phyloP scores from a whole-genome alignment of 768 basidiomycete species.

The Phylloporus sp. region DNA sequence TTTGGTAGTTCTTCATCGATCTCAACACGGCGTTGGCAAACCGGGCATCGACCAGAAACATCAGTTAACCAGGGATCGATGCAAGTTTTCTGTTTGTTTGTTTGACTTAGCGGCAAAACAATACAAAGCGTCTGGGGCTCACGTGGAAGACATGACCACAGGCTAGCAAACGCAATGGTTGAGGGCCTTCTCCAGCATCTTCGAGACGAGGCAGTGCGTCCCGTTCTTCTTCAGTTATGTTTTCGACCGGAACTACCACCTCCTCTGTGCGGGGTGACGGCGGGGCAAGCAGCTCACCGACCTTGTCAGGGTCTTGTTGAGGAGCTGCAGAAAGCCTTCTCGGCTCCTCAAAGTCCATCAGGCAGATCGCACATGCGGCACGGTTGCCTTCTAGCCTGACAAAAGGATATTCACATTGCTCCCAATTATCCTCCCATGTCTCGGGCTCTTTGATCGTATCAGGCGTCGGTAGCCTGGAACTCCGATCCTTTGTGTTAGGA shows the following conservation, averaged over 20 bases:
- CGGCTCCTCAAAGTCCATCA: conserved; percentile 82
- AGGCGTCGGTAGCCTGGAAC: conserved; percentile 2
- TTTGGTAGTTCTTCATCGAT: conserved; percentile 35
- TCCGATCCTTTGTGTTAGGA: conserved; percentile 16
- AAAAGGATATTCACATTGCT: conserved; percentile 71
- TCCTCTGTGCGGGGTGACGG: conserved; percentile 18
- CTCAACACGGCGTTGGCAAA: conserved; percentile 75
- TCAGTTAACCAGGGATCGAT: conserved; percentile 85
- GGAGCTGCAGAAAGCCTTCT: conserved; percentile 27
- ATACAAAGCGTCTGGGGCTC: conserved; percentile 27
- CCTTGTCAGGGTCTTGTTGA: conserved; percentile 29
- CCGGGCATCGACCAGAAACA: conserved; percentile 83
- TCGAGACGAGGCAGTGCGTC: conserved; percentile 46
- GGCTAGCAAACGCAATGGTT: conserved; percentile 66
- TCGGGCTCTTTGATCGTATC: conserved; percentile 31
- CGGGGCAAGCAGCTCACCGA: conserved; percentile 5
- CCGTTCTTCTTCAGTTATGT: conserved; percentile 37
- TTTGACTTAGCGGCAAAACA: conserved; percentile 1
- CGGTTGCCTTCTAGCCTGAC: conserved; percentile 78
- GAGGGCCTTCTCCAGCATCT: conserved; percentile 72
- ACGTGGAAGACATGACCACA: conserved; percentile 94
- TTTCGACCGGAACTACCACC: conserved; percentile 31
- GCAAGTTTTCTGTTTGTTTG: conserved; percentile 70
- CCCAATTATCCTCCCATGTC: conserved; percentile 78
- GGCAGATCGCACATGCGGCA: conserved; percentile 78